phyloP scores from a whole-genome alignment of 1,284 basidiomycete genomes.

The Xerocomus cyaneibrunnescens region DNA sequence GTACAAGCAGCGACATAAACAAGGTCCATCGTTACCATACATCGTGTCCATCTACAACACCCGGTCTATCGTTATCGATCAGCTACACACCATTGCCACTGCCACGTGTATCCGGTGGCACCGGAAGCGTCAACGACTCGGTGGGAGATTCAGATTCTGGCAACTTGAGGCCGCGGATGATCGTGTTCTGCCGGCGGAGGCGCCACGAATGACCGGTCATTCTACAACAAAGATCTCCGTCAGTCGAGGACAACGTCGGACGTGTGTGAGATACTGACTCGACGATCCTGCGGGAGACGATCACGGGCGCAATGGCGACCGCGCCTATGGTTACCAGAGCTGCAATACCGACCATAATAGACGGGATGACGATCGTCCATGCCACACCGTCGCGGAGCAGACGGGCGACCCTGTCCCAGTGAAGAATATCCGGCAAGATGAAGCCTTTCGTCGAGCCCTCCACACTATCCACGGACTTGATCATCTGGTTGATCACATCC shows the following conservation, averaged over 20 bases:
- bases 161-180: slow-evolving; percentile 3
- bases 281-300: neutral
- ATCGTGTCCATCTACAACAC: too few relatives aligned
- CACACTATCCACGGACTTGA: slow-evolving; percentile 9
- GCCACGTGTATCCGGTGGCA: neutral
- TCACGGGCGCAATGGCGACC: neutral
- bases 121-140: neutral
- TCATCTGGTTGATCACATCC: slow-evolving; percentile 10
- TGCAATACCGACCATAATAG: neutral
- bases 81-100: neutral
- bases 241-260: neutral
- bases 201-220: neutral
- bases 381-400: slow-evolving; percentile 1
- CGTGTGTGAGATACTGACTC: neutral
- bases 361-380: slow-evolving; percentile 5
- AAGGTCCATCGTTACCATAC: too few relatives aligned
- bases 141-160: slow-evolving; percentile 1
- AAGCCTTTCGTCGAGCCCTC: slow-evolving; percentile 7
- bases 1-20: too few relatives aligned
- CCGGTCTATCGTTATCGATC: too few relatives aligned
- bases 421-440: slow-evolving; percentile 3
- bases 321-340: neutral
- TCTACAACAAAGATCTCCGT: neutral
- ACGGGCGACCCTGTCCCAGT: slow-evolving; percentile 5
- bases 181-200: neutral